Conservation (phyloP, 768 basidiomycete species). For the Phlegmacium glaucopus region DNA sequence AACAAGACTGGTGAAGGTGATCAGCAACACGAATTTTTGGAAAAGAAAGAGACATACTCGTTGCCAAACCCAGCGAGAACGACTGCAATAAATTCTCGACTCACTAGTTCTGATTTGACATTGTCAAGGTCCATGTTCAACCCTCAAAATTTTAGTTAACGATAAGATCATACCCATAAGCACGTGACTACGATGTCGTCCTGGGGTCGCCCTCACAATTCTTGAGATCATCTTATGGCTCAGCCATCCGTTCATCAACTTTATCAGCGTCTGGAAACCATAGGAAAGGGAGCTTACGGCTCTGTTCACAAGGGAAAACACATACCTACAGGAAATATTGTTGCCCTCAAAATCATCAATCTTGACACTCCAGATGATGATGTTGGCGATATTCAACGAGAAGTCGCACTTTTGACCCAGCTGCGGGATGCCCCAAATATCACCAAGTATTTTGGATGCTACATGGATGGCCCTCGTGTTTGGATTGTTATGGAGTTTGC, state of each 20-base stretch:
- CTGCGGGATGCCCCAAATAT: constrained; percentile 88
- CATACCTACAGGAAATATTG: constrained; percentile 78
- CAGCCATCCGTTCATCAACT: constrained; percentile 73
- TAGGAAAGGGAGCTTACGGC: constrained; percentile 95
- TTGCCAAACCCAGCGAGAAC: constrained; percentile 92
- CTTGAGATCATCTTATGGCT: constrained; percentile 23
- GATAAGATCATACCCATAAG: constrained; percentile 12
- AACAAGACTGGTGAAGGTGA: constrained; percentile 45
- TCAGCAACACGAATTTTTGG: constrained; percentile 13
- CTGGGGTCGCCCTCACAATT: too few species aligned
- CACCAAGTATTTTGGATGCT: constrained; percentile 95
- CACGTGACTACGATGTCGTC: constrained; percentile 11
- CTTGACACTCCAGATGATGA: constrained; percentile 97
- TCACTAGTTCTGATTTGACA: constrained; percentile 46
- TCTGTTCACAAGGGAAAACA: constrained; percentile 92
- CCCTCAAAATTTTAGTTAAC: too few species aligned
- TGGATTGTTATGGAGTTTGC: constrained; percentile 99
- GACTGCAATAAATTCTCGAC: constrained; percentile 83
- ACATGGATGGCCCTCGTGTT: constrained; percentile 90
- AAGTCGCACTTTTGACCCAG: constrained; percentile 89
- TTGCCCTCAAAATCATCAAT: constrained; percentile 98
- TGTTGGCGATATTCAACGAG: constrained; percentile 93
- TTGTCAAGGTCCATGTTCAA: constrained; percentile 61
- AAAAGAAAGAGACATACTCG: constrained; percentile 43
- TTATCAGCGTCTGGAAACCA: constrained; percentile 83